Conservation (phyloP, 352 stramenopile genomes). For the Phytophthora constricta region DNA sequence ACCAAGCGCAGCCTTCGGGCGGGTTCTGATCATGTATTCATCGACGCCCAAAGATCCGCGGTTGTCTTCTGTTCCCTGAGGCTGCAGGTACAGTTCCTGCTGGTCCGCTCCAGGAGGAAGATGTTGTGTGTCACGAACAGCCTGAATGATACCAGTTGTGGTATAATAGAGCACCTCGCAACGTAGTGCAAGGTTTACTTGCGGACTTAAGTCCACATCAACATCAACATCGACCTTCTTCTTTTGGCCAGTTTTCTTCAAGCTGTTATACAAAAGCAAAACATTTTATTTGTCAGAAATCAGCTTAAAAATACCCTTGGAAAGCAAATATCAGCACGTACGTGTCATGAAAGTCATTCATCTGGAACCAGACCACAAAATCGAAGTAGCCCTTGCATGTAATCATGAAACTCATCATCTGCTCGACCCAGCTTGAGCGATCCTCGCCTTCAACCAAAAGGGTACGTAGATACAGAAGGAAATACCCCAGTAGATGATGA, state of each 20-base stretch:
- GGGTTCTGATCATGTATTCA: slow-evolving; percentile 86
- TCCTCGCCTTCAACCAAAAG: slow-evolving; percentile 69
- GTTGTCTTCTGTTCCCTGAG: slow-evolving; percentile 80
- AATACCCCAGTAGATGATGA: slow-evolving; percentile 91
- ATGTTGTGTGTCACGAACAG: slow-evolving; percentile 75
- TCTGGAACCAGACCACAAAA: slow-evolving; percentile 90
- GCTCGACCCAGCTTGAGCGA: slow-evolving; percentile 51
- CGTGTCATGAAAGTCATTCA: slow-evolving; percentile 83
- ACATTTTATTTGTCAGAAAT: no score
- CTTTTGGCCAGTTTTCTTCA: slow-evolving; percentile 37
- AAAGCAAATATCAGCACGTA: no score
- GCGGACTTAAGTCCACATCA: slow-evolving; percentile 84
- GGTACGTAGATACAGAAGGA: slow-evolving; percentile 88
- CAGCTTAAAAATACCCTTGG: no score
- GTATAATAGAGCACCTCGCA: slow-evolving; percentile 91
- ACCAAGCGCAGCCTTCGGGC: slow-evolving; percentile 70
- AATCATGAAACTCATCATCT: slow-evolving; percentile 92
- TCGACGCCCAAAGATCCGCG: slow-evolving; percentile 79
- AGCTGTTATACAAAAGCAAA: slow-evolving; percentile 5
- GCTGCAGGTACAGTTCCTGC: slow-evolving; percentile 83
- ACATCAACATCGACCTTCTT: slow-evolving; percentile 83
- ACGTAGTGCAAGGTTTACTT: slow-evolving; percentile 86
- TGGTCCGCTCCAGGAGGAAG: slow-evolving; percentile 69
- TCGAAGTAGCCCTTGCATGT: slow-evolving; percentile 92
- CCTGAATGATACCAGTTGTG: slow-evolving; percentile 89